Evolutionary conservation across 2,329 filamentous ascomycete genomes (phyloP).

Genomic region (Aspergillus sp.): DNA sequence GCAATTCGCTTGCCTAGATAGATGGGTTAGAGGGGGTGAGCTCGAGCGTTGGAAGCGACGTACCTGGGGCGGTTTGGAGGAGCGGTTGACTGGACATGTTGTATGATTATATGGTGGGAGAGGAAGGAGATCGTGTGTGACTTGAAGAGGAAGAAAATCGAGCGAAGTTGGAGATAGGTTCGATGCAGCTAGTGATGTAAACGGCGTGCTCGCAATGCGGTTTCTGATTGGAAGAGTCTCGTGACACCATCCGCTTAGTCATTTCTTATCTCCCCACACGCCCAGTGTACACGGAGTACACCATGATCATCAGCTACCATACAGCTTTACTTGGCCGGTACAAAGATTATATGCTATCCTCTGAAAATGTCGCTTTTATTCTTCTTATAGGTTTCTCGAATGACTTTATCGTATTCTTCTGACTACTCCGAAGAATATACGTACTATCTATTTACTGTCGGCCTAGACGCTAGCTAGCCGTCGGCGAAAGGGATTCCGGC

Average conservation of each 20-base stretch:
- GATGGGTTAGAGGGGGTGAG: conserved; percentile 10
- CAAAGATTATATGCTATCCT: too few species aligned
- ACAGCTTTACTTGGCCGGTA: too few species aligned
- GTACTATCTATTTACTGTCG: too few species aligned
- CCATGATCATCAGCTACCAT: too few species aligned
- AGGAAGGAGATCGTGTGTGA: not conserved
- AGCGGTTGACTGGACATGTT: conserved; percentile 95
- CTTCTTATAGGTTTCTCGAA: too few species aligned
- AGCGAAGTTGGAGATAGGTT: not conserved
- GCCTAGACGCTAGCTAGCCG: too few species aligned
- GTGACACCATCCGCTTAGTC: not conserved
- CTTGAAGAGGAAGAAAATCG: not conserved
- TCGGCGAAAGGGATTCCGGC: too few species aligned
- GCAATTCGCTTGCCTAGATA: conserved; percentile 90
- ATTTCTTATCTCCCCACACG: too few species aligned
- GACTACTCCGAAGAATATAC: too few species aligned
- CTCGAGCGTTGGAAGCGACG: conserved; percentile 22
- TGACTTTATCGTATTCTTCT: too few species aligned
- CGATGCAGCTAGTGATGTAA: not conserved
- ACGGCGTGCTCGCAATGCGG: not conserved
- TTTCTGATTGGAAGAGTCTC: not conserved
- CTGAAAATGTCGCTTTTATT: too few species aligned
- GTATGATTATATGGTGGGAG: conserved; percentile 22
- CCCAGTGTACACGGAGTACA: too few species aligned
- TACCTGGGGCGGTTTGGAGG: conserved; percentile 89